phyloP scores from a whole-genome alignment of 2,329 filamentous ascomycete species.

The Coniochaeta sp. region DNA sequence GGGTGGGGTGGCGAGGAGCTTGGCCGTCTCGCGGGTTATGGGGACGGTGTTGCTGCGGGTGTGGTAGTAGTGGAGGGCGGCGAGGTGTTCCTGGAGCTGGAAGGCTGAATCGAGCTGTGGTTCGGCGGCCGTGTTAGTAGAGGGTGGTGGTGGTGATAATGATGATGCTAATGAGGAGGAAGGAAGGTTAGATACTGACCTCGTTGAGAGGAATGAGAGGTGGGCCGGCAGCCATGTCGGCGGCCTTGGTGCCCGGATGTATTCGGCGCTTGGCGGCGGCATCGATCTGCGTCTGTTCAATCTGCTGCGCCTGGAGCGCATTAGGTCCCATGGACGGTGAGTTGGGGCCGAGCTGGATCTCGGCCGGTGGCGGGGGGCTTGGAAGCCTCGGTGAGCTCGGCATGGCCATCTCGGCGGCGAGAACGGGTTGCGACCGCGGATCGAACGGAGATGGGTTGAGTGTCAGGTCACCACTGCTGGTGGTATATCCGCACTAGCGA shows the following conservation, averaged over 20 bases:
- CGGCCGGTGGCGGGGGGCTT: conserved; percentile 87
- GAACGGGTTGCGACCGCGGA: background rate
- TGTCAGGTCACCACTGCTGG: background rate
- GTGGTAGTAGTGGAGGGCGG: conserved; percentile 79
- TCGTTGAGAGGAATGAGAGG: conserved; percentile 80
- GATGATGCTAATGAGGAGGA: too few relatives aligned
- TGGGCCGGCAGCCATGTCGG: conserved; percentile 87
- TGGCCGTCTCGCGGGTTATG: conserved; percentile 68
- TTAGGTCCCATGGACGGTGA: conserved; percentile 57
- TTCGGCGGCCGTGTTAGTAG: conserved; percentile 5
- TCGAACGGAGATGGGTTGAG: background rate
- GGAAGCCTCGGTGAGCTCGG: conserved; percentile 87
- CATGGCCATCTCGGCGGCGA: conserved; percentile 40
- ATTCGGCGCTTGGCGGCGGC: conserved; percentile 76
- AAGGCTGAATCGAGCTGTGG: conserved; percentile 89
- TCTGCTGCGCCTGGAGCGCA: conserved; percentile 51
- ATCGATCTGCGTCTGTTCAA: conserved; percentile 58
- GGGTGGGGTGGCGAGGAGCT: conserved; percentile 71
- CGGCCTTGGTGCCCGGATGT: conserved; percentile 84
- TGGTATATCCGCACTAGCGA: background rate
- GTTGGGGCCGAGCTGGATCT: conserved; percentile 71
- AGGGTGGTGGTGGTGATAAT: too few relatives aligned
- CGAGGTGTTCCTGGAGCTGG: conserved; percentile 93
- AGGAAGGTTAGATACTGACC: conserved; percentile 41
- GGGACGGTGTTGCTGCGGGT: conserved; percentile 61